These are phyloP conservation scores for Nitzschia putrida DNA, from an alignment of 108 stramenopile genomes.

Conservation along the genomic window DNA sequence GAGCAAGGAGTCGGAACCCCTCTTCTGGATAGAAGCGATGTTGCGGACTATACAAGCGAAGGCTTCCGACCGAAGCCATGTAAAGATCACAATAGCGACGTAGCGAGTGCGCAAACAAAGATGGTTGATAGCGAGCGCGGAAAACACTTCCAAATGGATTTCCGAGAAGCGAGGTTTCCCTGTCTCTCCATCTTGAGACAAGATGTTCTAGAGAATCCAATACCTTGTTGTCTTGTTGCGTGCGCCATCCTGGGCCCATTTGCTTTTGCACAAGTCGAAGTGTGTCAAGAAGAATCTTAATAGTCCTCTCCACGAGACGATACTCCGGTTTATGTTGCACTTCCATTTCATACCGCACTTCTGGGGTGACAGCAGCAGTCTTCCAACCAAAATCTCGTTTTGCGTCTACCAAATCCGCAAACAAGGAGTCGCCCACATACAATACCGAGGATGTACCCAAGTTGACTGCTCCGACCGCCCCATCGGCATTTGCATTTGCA, in stretches of 20 bases:
- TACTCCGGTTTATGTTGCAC: slow-evolving; percentile 56
- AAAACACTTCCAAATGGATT: slow-evolving; percentile 89
- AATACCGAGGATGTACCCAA: slow-evolving; percentile 77
- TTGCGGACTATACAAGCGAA: slow-evolving; percentile 76
- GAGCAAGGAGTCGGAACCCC: slow-evolving; percentile 66
- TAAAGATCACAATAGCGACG: slow-evolving; percentile 72
- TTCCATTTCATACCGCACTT: slow-evolving; percentile 73
- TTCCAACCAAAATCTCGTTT: slow-evolving; percentile 90
- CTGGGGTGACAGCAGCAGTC: slow-evolving; percentile 88
- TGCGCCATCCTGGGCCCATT: slow-evolving; percentile 52
- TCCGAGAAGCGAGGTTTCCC: slow-evolving; percentile 66
- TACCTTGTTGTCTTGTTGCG: slow-evolving; percentile 63
- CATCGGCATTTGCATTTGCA: slow-evolving; percentile 18
- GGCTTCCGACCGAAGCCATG: slow-evolving; percentile 66
- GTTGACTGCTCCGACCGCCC: slow-evolving; percentile 40
- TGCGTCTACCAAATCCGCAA: slow-evolving; percentile 97
- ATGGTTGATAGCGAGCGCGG: slow-evolving; percentile 81
- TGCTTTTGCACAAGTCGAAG: slow-evolving; percentile 64
- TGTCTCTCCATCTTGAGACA: slow-evolving; percentile 80
- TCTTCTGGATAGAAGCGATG: slow-evolving; percentile 86
- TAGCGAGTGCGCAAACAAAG: slow-evolving; percentile 68
- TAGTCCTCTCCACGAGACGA: slow-evolving; percentile 58
- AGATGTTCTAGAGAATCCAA: slow-evolving; percentile 70
- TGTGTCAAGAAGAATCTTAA: slow-evolving; percentile 71
- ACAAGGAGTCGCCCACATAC: slow-evolving; percentile 95